Evolutionary conservation across 345 rosid species (phyloP).

Genomic region (Anacardium occidentale): DNA sequence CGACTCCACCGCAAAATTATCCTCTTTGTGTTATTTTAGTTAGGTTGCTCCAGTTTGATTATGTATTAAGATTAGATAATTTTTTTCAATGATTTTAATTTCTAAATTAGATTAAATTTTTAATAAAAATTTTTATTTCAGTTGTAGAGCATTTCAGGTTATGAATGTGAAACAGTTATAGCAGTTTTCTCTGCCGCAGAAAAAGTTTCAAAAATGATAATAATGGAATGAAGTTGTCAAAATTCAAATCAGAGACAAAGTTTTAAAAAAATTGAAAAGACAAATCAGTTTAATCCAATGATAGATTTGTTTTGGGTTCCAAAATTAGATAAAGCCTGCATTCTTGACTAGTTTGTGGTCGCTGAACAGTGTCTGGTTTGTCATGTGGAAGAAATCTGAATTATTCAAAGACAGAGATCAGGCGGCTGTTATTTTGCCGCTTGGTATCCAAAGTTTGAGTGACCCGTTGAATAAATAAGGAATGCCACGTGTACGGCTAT

Average conservation of each 20-base stretch:
- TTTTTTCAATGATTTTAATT: too few species aligned
- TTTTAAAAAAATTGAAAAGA: neutral
- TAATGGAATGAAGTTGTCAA: conserved; percentile 23
- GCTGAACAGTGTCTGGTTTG: conserved; percentile 7
- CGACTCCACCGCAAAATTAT: too few species aligned
- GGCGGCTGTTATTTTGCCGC: neutral
- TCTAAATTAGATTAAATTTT: too few species aligned
- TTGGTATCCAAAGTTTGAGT: conserved; percentile 34
- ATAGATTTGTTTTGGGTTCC: neutral
- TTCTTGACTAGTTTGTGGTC: neutral
- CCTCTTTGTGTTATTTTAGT: too few species aligned
- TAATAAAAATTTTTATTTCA: too few species aligned
- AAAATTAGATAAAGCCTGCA: conserved; percentile 10
- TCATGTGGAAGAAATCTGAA: conserved; percentile 15
- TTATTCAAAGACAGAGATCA: conserved; percentile 1
- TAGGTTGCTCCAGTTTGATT: too few species aligned
- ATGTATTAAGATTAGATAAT: too few species aligned
- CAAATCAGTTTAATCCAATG: neutral
- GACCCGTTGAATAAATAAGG: conserved; percentile 10
- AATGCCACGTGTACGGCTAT: conserved; percentile 32
- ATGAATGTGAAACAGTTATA: neutral
- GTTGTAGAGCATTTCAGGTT: too few species aligned
- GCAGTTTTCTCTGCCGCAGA: neutral
- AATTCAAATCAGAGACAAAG: neutral
- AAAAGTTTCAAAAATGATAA: neutral